phyloP scores from a whole-genome alignment of 1,139 yeast genomes.

The Waltiozyma sp. region DNA sequence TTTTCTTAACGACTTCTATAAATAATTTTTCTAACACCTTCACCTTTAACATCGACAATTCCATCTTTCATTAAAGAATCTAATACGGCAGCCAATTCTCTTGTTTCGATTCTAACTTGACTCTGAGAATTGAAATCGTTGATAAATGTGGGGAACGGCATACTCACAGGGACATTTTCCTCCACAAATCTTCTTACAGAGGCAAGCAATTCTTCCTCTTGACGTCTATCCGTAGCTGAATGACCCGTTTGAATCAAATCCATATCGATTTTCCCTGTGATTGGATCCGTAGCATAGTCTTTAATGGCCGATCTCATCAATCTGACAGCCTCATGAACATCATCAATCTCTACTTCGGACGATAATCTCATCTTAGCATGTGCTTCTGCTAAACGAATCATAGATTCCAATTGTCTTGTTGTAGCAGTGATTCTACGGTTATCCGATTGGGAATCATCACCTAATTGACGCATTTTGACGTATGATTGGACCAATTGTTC shows the following conservation, averaged over 20 bases:
- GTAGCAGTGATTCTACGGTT: conserved; percentile 96
- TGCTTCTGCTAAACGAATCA: conserved; percentile 91
- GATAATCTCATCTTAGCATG: conserved; percentile 94
- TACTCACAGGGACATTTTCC: conserved; percentile 18
- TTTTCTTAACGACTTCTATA: neutral
- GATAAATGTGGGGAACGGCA: conserved; percentile 8
- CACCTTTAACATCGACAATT: conserved; percentile 59
- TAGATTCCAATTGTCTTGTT: conserved; percentile 89
- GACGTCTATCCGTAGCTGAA: conserved; percentile 73
- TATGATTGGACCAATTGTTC: conserved; percentile 80
- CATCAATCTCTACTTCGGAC: conserved; percentile 56
- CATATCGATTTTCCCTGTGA: conserved; percentile 95
- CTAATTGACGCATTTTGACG: conserved; percentile 88
- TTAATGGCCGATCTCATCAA: conserved; percentile 87
- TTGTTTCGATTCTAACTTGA: conserved; percentile 56
- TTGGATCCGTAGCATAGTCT: conserved; percentile 96
- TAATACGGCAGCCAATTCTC: conserved; percentile 59
- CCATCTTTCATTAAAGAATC: conserved; percentile 70
- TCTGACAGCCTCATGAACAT: conserved; percentile 92
- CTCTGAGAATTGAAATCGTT: conserved; percentile 53
- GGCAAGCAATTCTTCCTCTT: conserved; percentile 62
- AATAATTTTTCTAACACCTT: conserved; percentile 40
- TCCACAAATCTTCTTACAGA: conserved; percentile 44
- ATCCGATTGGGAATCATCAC: conserved; percentile 79
- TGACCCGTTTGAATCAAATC: conserved; percentile 95